Evolutionary conservation across 2,329 filamentous ascomycete genomes (phyloP).

Genomic region (Meredithiella fracta): DNA sequence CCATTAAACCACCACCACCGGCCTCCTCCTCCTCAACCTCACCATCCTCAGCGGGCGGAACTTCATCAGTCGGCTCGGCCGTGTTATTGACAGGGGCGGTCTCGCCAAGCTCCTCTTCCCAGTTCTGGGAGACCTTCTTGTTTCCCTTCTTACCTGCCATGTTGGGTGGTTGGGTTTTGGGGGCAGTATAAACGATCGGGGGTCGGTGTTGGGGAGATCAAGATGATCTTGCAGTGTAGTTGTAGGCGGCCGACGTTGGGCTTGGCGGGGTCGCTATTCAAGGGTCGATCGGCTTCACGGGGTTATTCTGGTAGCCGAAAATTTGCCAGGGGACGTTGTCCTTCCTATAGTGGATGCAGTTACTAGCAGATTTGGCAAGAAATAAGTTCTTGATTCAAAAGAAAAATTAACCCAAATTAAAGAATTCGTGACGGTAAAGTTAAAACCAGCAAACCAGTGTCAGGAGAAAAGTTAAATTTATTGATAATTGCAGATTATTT

Average conservation of each 20-base stretch:
- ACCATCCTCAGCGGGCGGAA: slow-evolving; percentile 31
- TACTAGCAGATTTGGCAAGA: neutral
- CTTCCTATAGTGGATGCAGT: slow-evolving; percentile 1
- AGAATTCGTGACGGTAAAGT: neutral
- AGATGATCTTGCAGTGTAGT: neutral
- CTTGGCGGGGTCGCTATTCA: neutral
- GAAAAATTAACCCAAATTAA: neutral
- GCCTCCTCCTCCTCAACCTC: slow-evolving; percentile 30
- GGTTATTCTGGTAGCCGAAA: slow-evolving; percentile 4
- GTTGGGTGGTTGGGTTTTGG: slow-evolving; percentile 15
- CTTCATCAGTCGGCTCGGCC: slow-evolving; percentile 15
- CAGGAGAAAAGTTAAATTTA: no score
- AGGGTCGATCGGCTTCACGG: slow-evolving; percentile 4
- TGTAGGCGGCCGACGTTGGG: neutral
- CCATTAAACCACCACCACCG: slow-evolving; percentile 55
- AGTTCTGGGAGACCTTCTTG: slow-evolving; percentile 72
- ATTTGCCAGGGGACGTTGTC: slow-evolving; percentile 2
- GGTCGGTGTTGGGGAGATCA: neutral
- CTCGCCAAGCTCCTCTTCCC: slow-evolving; percentile 87
- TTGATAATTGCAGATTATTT: no score
- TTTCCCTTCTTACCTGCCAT: slow-evolving; percentile 90
- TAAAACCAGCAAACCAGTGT: no score
- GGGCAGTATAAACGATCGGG: neutral
- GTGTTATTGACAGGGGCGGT: slow-evolving; percentile 32
- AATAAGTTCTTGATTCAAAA: neutral